Percentiles rank a stretch among this genome's conserved stretches.
Conservation (phyloP, 2,329 filamentous ascomycete genomes). For the Pyricularia grisea region DNA sequence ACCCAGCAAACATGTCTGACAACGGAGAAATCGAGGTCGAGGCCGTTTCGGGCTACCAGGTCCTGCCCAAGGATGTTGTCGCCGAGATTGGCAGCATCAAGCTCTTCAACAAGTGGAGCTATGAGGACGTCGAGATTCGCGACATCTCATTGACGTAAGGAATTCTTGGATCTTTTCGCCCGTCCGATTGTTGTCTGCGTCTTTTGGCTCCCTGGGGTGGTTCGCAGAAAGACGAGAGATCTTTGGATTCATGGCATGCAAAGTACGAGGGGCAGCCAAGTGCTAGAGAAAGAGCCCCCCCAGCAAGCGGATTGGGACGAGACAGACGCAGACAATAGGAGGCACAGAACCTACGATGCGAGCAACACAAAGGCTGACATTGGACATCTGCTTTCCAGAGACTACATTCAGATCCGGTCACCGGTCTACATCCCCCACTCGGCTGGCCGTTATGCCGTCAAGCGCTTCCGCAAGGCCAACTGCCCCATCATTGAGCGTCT, state of each 20-base stretch:
- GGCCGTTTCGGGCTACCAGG: slow-evolving; percentile 62
- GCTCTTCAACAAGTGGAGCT: slow-evolving; percentile 91
- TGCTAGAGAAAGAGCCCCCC: too few relatives aligned
- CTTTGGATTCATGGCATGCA: not conserved
- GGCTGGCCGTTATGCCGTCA: slow-evolving; percentile 95
- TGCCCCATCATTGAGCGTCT: slow-evolving; percentile 99
- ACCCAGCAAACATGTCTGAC: slow-evolving; percentile 74
- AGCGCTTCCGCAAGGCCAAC: slow-evolving; percentile 99
- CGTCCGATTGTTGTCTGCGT: slow-evolving; percentile 5
- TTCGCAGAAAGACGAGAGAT: not conserved
- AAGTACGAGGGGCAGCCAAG: not conserved
- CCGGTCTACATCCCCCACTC: slow-evolving; percentile 99
- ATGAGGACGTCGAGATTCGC: slow-evolving; percentile 98
- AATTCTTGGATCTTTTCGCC: slow-evolving; percentile 15
- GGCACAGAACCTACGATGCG: not conserved
- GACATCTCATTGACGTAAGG: slow-evolving; percentile 99
- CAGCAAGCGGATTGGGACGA: not conserved
- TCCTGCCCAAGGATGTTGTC: slow-evolving; percentile 88
- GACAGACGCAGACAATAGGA: not conserved
- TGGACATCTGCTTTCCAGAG: slow-evolving; percentile 45
- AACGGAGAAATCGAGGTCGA: slow-evolving; percentile 89
- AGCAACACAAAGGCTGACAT: slow-evolving; percentile 3
- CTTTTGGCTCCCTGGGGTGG: not conserved
- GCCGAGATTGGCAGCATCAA: slow-evolving; percentile 86
- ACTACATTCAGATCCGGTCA: slow-evolving; percentile 99